Conservation (phyloP, 75 land plant species). For the Cunninghamia lanceolata region DNA sequence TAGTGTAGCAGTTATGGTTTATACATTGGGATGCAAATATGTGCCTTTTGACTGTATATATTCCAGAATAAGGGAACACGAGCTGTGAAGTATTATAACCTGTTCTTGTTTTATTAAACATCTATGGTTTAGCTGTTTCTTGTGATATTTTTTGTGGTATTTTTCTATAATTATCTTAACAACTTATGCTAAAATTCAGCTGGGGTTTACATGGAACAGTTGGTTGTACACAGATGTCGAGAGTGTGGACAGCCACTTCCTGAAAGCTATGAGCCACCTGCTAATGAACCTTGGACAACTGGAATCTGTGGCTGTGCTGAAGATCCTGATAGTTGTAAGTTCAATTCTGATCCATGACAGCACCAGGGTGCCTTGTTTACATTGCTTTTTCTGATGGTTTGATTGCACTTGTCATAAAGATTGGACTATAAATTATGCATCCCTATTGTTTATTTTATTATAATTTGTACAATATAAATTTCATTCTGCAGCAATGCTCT, state of each 20-base stretch:
- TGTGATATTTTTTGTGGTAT: not conserved
- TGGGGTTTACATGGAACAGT: constrained; percentile 31
- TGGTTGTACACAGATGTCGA: constrained; percentile 66
- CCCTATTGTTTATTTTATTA: not conserved
- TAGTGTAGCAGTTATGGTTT: not conserved
- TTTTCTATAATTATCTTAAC: not conserved
- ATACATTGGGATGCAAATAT: too few relatives aligned
- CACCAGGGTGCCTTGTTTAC: not conserved
- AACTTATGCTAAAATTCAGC: not conserved
- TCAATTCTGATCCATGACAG: not conserved
- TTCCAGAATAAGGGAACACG: not conserved
- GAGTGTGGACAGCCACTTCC: constrained; percentile 93
- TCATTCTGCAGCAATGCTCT: not conserved
- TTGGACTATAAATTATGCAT: not conserved
- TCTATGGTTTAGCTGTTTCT: not conserved
- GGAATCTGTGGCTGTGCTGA: constrained; percentile 87
- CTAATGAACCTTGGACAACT: constrained; percentile 87
- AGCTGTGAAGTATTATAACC: not conserved
- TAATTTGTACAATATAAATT: not conserved
- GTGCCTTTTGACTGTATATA: too few relatives aligned
- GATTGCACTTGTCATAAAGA: not conserved
- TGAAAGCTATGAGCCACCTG: constrained; percentile 75
- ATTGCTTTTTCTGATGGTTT: not conserved
- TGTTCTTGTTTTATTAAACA: not conserved
- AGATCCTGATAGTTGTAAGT: constrained; percentile 79